Percentiles rank a stretch among this genome's conserved stretches.
These are phyloP conservation scores for Collybia nuda DNA, from an alignment of 768 basidiomycete species.

Conservation along the genomic window DNA sequence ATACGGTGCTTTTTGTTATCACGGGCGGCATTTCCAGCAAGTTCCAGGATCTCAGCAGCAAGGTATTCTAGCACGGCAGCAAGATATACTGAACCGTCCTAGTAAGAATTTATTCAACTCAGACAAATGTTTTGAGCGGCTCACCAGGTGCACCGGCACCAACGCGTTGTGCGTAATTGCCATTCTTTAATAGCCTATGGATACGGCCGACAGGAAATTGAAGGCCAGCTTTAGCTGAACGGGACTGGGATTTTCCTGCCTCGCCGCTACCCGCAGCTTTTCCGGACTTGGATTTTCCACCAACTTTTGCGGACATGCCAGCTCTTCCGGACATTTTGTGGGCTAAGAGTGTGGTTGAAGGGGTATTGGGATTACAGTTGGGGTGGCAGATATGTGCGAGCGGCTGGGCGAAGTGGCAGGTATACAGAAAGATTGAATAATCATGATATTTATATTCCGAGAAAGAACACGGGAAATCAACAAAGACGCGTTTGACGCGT, in stretches of 20 bases:
- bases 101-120: conserved; percentile 1
- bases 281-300: conserved; percentile 35
- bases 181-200: conserved; percentile 84
- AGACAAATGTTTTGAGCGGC: conserved; percentile 10
- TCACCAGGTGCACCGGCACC: conserved; percentile 86
- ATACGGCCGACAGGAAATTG: conserved; percentile 93
- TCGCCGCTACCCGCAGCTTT: conserved; percentile 48
- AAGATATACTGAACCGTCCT: conserved; percentile 64
- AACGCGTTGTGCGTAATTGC: conserved; percentile 86
- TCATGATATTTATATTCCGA: conserved; percentile 34
- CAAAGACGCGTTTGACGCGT: conserved; percentile 31
- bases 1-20: conserved; percentile 93
- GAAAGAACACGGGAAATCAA: conserved; percentile 25
- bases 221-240: conserved; percentile 73
- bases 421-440: neutral
- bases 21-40: conserved; percentile 84
- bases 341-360: conserved; percentile 11
- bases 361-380: conserved; percentile 19
- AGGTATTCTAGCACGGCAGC: conserved; percentile 92
- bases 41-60: conserved; percentile 90
- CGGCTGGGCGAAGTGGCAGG: conserved; percentile 4
- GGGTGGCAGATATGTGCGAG: too few species aligned
- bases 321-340: too few species aligned
- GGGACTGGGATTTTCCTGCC: conserved; percentile 58
- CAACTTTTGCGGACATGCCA: conserved; percentile 53